Evolutionary conservation across 2,329 filamentous ascomycete species (phyloP).

Genomic region (Trichoderma koningiopsis): DNA sequence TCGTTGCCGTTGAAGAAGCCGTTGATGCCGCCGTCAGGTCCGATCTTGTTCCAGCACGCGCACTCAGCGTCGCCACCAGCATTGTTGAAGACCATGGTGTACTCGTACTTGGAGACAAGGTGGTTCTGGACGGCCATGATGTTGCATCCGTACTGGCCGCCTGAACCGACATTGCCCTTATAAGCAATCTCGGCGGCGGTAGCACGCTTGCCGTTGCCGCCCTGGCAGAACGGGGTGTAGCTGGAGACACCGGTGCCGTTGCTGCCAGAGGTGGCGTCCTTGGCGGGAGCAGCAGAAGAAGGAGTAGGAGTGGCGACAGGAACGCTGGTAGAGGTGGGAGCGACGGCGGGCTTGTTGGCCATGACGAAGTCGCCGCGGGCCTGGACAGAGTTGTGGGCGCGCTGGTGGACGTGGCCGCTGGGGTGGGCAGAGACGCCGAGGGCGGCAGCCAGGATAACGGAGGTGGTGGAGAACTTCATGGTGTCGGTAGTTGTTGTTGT

Average conservation of each 20-base stretch:
- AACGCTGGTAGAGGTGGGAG: slow-evolving; percentile 32
- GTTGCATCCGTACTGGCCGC: slow-evolving; percentile 54
- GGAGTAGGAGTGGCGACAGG: slow-evolving; percentile 24
- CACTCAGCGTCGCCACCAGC: slow-evolving; percentile 42
- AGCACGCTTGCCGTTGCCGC: slow-evolving; percentile 48
- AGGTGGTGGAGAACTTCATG: slow-evolving; percentile 47
- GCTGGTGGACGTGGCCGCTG: slow-evolving; percentile 42
- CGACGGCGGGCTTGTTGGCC: slow-evolving; percentile 38
- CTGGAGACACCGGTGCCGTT: slow-evolving; percentile 28
- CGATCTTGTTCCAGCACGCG: slow-evolving; percentile 57
- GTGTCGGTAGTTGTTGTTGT: slow-evolving; percentile 28
- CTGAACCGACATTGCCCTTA: slow-evolving; percentile 50
- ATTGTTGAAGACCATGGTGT: slow-evolving; percentile 47
- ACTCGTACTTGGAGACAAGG: slow-evolving; percentile 46
- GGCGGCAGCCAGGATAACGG: slow-evolving; percentile 44
- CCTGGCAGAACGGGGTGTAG: slow-evolving; percentile 41
- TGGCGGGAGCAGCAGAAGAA: slow-evolving; percentile 24
- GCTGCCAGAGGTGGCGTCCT: slow-evolving; percentile 15
- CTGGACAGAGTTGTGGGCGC: slow-evolving; percentile 39
- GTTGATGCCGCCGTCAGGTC: slow-evolving; percentile 45
- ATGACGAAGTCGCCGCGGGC: slow-evolving; percentile 40
- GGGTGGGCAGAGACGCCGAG: slow-evolving; percentile 47
- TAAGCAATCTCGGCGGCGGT: slow-evolving; percentile 50
- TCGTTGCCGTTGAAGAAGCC: slow-evolving; percentile 51
- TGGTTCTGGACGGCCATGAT: slow-evolving; percentile 46